Evolutionary conservation across 371 early-diverging fungal species (phyloP).

Genomic region (Mycotypha africana): DNA sequence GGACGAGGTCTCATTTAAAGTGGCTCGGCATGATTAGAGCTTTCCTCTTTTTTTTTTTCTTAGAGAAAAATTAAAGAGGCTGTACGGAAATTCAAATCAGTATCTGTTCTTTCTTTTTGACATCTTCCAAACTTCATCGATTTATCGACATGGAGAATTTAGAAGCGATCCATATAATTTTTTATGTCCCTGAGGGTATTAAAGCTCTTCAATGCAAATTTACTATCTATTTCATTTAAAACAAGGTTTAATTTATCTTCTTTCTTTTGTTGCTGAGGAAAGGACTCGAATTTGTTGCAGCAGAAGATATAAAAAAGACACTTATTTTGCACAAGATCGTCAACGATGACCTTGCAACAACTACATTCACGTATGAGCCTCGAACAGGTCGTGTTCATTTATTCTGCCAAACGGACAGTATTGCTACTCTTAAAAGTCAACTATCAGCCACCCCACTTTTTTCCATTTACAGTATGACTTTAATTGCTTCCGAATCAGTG

Average conservation of each 20-base stretch:
- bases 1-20: too few relatives aligned
- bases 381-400: conserved; percentile 28
- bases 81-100: too few relatives aligned
- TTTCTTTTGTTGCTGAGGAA: too few relatives aligned
- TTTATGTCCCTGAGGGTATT: conserved; percentile 26
- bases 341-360: not conserved
- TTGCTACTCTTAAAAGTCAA: not conserved
- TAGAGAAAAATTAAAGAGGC: too few relatives aligned
- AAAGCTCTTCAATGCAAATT: not conserved
- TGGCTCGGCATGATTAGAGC: too few relatives aligned
- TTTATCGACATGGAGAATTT: not conserved
- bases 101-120: too few relatives aligned
- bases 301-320: conserved; percentile 14
- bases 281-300: conserved; percentile 28
- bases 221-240: not conserved
- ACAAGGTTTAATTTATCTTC: not conserved
- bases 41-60: too few relatives aligned
- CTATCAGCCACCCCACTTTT: conserved; percentile 8
- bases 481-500: conserved; percentile 16
- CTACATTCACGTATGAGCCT: conserved; percentile 7
- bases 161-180: conserved; percentile 14
- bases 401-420: conserved; percentile 1
- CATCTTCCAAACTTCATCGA: too few relatives aligned
- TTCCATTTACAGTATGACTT: conserved; percentile 19
- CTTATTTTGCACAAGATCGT: too few relatives aligned